These are phyloP conservation scores for Chaetomiaceae sp. DNA, from an alignment of 2,329 filamentous ascomycete species.

Conservation along the genomic window DNA sequence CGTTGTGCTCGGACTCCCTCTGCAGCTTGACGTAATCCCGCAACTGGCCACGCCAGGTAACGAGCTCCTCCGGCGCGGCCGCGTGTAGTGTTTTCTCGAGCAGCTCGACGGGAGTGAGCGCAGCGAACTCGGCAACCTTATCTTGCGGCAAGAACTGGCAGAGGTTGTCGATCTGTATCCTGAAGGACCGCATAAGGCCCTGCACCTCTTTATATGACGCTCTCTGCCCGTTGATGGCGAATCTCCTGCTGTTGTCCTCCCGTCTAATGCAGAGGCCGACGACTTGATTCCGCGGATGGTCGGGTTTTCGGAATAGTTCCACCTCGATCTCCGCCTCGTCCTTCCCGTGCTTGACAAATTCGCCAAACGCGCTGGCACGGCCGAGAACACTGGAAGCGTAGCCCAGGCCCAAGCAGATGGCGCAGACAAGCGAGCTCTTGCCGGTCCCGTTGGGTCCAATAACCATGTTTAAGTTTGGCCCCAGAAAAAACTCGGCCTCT, in stretches of 20 bases:
- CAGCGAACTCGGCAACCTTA: constrained; percentile 89
- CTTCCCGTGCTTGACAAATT: constrained; percentile 89
- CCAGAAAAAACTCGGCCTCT: constrained; percentile 81
- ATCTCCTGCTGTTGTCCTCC: constrained; percentile 77
- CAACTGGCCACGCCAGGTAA: constrained; percentile 68
- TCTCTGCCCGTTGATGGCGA: constrained; percentile 65
- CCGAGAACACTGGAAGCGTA: constrained; percentile 78
- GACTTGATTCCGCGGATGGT: constrained; percentile 59
- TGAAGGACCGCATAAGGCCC: constrained; percentile 61
- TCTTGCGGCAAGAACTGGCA: constrained; percentile 97
- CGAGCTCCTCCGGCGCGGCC: constrained; percentile 75
- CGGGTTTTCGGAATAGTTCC: constrained; percentile 65
- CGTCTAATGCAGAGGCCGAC: constrained; percentile 71
- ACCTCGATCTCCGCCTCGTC: constrained; percentile 79
- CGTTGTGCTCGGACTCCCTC: constrained; percentile 54
- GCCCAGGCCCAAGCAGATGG: constrained; percentile 87
- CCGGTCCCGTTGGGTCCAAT: constrained; percentile 98
- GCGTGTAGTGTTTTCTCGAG: constrained; percentile 82
- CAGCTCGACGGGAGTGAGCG: constrained; percentile 71
- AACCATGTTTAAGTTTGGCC: constrained; percentile 94
- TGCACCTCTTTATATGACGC: constrained; percentile 59
- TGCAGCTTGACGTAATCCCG: constrained; percentile 65
- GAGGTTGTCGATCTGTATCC: constrained; percentile 94
- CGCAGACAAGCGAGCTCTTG: constrained; percentile 95
- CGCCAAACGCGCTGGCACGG: constrained; percentile 73